These are phyloP conservation scores for Mortierella sp. DNA, from an alignment of 371 early-diverging fungal species.

Conservation along the genomic window DNA sequence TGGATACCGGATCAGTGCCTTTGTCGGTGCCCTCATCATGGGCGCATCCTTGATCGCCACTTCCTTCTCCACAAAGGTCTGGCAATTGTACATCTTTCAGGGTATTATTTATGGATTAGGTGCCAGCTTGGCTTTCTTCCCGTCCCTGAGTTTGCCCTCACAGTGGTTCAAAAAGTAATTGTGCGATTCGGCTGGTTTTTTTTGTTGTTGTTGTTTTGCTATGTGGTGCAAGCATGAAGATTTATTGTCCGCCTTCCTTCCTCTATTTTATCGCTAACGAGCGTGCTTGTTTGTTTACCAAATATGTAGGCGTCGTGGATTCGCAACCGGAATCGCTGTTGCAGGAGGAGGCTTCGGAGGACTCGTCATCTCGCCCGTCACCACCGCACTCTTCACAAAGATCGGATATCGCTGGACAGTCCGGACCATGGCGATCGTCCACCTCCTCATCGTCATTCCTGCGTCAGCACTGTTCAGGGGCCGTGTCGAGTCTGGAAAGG, in stretches of 20 bases:
- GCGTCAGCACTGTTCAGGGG: constrained; percentile 61
- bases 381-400: constrained; percentile 58
- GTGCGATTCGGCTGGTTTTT: neutral
- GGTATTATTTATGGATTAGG: constrained; percentile 79
- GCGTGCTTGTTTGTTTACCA: constrained; percentile 56
- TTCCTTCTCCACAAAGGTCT: constrained; percentile 57
- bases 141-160: constrained; percentile 74
- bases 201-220: neutral
- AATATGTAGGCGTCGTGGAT: constrained; percentile 67
- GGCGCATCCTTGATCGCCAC: constrained; percentile 41
- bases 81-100: constrained; percentile 76
- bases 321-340: constrained; percentile 83
- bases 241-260: neutral
- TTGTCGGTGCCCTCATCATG: constrained; percentile 64
- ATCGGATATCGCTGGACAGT: constrained; percentile 51
- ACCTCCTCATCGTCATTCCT: constrained; percentile 62
- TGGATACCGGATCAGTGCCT: constrained; percentile 69
- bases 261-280: constrained; percentile 46
- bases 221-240: no score
- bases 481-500: constrained; percentile 38
- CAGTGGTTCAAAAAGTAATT: constrained; percentile 75
- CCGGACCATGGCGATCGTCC: constrained; percentile 58
- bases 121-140: constrained; percentile 70
- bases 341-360: constrained; percentile 78
- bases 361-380: constrained; percentile 64